These are phyloP conservation scores for Pseudopyrenochaeta lycopersici DNA, from an alignment of 2,329 filamentous ascomycete genomes.

Conservation along the genomic window DNA sequence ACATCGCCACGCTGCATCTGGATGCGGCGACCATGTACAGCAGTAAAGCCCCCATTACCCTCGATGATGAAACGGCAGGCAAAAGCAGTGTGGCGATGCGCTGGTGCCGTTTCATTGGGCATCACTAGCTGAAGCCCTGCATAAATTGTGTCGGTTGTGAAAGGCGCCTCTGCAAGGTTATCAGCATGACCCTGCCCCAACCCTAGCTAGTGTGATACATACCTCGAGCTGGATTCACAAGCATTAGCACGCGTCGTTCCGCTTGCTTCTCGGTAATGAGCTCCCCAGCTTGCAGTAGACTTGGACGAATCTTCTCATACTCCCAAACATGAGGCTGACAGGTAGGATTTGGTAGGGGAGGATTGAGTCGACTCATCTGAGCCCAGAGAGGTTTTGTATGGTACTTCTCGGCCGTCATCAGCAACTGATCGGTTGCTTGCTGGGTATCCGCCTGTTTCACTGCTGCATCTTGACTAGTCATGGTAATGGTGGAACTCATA, in stretches of 20 bases:
- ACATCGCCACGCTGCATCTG: constrained; percentile 63
- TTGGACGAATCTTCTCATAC: constrained; percentile 49
- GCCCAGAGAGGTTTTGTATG: constrained; percentile 56
- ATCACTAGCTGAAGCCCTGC: constrained; percentile 66
- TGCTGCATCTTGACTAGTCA: neutral
- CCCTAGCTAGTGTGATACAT: neutral
- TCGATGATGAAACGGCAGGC: constrained; percentile 68
- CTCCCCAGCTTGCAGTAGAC: constrained; percentile 47
- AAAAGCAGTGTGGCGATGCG: constrained; percentile 66
- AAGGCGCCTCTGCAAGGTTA: constrained; percentile 57
- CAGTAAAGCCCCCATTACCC: constrained; percentile 65
- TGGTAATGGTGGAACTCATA: neutral
- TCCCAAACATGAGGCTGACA: constrained; percentile 50
- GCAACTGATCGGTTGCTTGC: neutral
- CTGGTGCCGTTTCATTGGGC: constrained; percentile 64
- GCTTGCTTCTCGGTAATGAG: constrained; percentile 50
- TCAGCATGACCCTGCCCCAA: neutral
- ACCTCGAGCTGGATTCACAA: constrained; percentile 51
- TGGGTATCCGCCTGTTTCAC: constrained; percentile 29
- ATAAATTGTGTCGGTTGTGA: constrained; percentile 67
- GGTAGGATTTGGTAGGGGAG: constrained; percentile 57
- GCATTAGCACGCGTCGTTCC: constrained; percentile 53
- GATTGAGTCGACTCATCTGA: constrained; percentile 59
- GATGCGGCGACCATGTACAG: constrained; percentile 64
- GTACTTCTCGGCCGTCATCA: neutral